These are phyloP conservation scores for Leishmania tarentolae DNA, from an alignment of 208 protist species.

Conservation along the genomic window DNA sequence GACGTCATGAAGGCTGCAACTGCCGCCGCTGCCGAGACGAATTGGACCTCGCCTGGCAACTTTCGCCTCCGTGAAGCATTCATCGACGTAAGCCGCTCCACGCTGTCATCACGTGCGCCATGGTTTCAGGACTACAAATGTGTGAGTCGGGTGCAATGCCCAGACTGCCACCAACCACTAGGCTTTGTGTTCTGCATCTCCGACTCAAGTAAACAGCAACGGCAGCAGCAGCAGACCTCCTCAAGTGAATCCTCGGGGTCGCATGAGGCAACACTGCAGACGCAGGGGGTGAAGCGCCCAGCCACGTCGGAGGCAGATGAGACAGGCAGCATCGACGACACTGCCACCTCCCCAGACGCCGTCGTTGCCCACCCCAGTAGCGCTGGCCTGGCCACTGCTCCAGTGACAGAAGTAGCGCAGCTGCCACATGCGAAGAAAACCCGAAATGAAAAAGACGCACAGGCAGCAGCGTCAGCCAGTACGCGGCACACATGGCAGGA, in stretches of 20 bases:
- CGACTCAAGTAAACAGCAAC: constrained; percentile 1
- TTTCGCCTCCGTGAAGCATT: constrained; percentile 71
- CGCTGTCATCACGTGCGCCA: constrained; percentile 50
- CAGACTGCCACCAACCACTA: constrained; percentile 77
- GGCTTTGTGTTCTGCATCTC: constrained; percentile 65
- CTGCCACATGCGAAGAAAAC: constrained; percentile 35
- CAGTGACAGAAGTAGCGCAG: constrained; percentile 2
- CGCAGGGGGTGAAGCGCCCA: constrained; percentile 26
- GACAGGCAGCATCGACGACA: constrained; percentile 8
- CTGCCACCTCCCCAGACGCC: neutral
- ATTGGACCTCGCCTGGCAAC: constrained; percentile 65
- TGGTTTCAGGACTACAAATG: constrained; percentile 75
- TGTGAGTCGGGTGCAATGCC: constrained; percentile 59
- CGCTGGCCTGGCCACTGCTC: neutral
- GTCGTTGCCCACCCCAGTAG: neutral
- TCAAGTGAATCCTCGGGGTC: neutral
- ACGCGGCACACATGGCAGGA: constrained; percentile 22
- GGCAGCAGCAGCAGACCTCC: neutral
- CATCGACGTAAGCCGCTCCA: constrained; percentile 65
- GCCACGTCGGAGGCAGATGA: constrained; percentile 5
- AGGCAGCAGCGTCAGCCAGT: constrained; percentile 21
- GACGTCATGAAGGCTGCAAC: constrained; percentile 41
- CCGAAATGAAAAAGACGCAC: constrained; percentile 29
- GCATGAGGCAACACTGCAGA: neutral
- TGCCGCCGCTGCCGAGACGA: constrained; percentile 31